Percentiles rank a stretch among this genome's conserved stretches.
These are phyloP conservation scores for Digitaria exilis DNA, from an alignment of 202 grass and related monocot species.

Conservation along the genomic window DNA sequence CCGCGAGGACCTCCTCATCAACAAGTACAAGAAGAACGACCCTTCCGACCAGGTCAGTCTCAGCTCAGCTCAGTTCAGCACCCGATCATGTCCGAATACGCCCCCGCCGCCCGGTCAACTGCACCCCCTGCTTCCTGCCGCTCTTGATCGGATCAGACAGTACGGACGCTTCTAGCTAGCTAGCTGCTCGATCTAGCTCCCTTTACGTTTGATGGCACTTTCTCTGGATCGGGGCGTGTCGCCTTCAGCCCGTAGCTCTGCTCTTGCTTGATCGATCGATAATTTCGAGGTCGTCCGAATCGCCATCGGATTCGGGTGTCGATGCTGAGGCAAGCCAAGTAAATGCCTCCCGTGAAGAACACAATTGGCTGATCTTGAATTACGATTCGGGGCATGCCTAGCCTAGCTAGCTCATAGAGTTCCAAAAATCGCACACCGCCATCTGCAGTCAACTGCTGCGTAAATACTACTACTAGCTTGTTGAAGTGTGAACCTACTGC, in stretches of 20 bases:
- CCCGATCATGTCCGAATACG: not conserved
- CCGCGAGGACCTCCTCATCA: conserved; percentile 93
- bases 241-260: not conserved
- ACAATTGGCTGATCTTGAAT: not conserved
- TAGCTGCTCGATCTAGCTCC: conserved; percentile 19
- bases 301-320: not conserved
- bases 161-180: too few species aligned
- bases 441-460: not conserved
- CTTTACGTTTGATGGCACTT: too few species aligned
- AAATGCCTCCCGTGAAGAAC: not conserved
- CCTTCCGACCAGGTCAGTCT: conserved; percentile 68
- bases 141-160: not conserved
- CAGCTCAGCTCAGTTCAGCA: not conserved
- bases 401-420: not conserved
- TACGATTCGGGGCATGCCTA: not conserved
- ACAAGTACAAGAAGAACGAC: conserved; percentile 87
- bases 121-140: conserved; percentile 20
- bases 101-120: not conserved
- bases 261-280: conserved; percentile 36
- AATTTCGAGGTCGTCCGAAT: not conserved
- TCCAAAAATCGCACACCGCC: not conserved
- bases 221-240: not conserved
- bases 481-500: not conserved
- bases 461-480: not conserved
- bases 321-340: not conserved